Base-by-base conservation (phyloP, 192 early-diverging fungal genomes). In the Pilobolus umbonatus region DNA sequence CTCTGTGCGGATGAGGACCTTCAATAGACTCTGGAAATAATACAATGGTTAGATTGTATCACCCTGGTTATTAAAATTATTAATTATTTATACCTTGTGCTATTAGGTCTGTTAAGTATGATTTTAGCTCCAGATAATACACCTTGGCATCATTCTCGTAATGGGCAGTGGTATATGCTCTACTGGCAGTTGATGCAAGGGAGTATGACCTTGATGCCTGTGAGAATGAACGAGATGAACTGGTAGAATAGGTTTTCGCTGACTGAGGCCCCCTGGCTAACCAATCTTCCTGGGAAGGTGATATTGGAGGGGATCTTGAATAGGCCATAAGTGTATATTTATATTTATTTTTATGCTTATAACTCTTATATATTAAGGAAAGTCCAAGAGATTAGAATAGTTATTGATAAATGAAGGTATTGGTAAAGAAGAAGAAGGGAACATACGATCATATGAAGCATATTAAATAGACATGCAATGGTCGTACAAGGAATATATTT, bases 1-100 rank as follows among this genome's bases (percentile, higher is more conserved):
- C 71, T 53, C 84, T 66, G 59, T 69, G 68, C 25, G 68, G 60
- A 69, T 51, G 39, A 17, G 52, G 48, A 25, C 68, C 68, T 48
- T 62, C 55, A 4, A 26, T 46, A 5, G 61, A 61, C 68, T 69
- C 68, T 69, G 32, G 11, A 17, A 24, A 24, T 53, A 21, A 22
- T 15, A 36, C 22, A 60, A 26, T 21, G 15, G 28, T 26, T 19
- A 60, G 10, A 12, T 39, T 38, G n/a, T n/a, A n/a, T n/a, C n/a
- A n/a, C 12, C 22, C 15, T 5, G 22, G 19, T 57, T 11, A 12
- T 40, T 57, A 28, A 31, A 42, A 44, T 29, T 1, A 30, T 31
- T 62, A n/a, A 28, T 56, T 43, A 29, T 43, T 19, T 17, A 48
- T 68, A 68, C 67, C 67, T 58, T 68, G 62, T 34, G 44, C 35